Evolutionary conservation across 495 filamentous ascomycete species (phyloP), one percentile per base, ranked within the genome.

Genomic region (Bathelium albidoporum): DNA sequence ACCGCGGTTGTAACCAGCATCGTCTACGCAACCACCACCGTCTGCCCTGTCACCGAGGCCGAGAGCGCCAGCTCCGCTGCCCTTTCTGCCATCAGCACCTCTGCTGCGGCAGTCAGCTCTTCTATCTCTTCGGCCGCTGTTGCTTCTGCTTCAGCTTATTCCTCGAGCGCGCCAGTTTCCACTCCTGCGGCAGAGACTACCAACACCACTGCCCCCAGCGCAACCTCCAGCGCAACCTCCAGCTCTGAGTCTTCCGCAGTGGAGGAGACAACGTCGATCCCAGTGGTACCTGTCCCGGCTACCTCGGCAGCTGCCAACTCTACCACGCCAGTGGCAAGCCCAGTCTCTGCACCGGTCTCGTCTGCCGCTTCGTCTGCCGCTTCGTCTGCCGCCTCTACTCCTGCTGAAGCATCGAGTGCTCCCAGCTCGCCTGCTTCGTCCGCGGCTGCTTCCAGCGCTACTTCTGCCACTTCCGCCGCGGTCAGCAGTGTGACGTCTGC

Each of bases 11-110:
- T 78, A 20, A 78, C 79, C 3, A 76, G 70, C 32, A 62, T 73
- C 55, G 77, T 75, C 4, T 71, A 72, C n/a, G 78, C 72, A 9
- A 73, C 74, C 1, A 79, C 75, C 14, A 68, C 75, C 60, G 49
- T 67, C 58, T 67, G 65, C 62, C 65, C 65, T 3, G 65, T 67
- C 22, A 64, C 65, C 14, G 65, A 58, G 16, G 65, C 63, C 2
- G 61, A 65, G 32, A 68, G 63, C 43, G 66, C 36, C n/a, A 45
- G 45, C 44, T 55, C 49, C 2, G 49, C 49, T 29, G 49, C 49
- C 29, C 29, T 55, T n/a, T 55, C 49, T 16, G 49, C 24, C 10
- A 55, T 55, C 49, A 55, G 49, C 49, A 55, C 49, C 9, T 55
- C 49, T 9, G 49, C 49, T 28, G 49, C 24, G 11, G 49, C 49